Conservation (phyloP, 2,329 filamentous ascomycete genomes). For the Aspergillus niger region DNA sequence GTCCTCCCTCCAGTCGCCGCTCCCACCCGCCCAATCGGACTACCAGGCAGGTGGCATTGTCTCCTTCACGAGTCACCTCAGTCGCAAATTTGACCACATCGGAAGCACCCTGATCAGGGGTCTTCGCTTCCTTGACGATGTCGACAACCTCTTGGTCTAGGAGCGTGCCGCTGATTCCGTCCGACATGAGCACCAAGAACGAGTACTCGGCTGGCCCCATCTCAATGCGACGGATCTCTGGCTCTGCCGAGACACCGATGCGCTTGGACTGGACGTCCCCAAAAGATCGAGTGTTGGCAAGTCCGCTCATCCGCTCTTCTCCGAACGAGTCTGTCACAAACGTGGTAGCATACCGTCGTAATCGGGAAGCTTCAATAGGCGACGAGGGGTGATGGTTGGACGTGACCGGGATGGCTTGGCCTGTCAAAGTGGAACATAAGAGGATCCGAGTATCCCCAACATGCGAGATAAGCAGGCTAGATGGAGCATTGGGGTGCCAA, state of each 20-base stretch:
- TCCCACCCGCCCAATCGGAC: conserved; percentile 67
- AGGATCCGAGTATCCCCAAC: conserved; percentile 92
- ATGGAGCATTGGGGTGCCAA: conserved; percentile 87
- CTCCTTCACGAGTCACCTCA: conserved; percentile 69
- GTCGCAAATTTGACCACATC: conserved; percentile 85
- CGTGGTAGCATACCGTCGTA: conserved; percentile 81
- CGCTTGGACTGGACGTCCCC: conserved; percentile 91
- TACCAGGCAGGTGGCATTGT: conserved; percentile 66
- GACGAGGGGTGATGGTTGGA: conserved; percentile 91
- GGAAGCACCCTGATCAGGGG: conserved; percentile 79
- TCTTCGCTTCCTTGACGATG: conserved; percentile 88
- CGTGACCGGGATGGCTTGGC: conserved; percentile 76
- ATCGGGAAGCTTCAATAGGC: conserved; percentile 76
- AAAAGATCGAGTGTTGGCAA: conserved; percentile 93
- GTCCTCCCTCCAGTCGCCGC: conserved; percentile 70
- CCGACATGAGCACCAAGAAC: conserved; percentile 84
- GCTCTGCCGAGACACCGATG: conserved; percentile 90
- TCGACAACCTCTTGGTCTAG: conserved; percentile 95
- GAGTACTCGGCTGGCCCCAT: conserved; percentile 81
- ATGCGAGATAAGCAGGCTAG: conserved; percentile 82
- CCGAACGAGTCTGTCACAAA: conserved; percentile 96
- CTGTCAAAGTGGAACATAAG: conserved; percentile 82
- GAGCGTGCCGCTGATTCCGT: conserved; percentile 84
- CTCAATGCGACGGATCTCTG: conserved; percentile 79
- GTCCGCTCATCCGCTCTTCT: conserved; percentile 88